Evolutionary conservation across 2,329 filamentous ascomycete species (phyloP).

Genomic region (Trichoderma sp.): DNA sequence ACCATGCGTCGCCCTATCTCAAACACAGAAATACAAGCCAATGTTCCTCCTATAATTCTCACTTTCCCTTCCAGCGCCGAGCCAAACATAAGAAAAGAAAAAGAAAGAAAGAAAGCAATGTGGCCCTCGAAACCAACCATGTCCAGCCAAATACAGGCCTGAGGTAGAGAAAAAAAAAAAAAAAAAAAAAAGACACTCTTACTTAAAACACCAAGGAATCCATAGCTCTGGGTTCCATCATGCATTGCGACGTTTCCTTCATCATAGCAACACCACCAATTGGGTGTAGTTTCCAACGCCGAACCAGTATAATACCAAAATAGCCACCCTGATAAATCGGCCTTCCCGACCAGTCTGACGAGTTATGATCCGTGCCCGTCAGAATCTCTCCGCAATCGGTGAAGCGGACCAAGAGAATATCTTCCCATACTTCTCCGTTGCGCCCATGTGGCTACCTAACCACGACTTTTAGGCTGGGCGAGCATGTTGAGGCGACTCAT

Average conservation of each 20-base stretch:
- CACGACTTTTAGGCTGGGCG: conserved; percentile 60
- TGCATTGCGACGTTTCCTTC: conserved; percentile 18
- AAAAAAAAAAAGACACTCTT: conserved; percentile 33
- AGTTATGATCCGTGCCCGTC: neutral
- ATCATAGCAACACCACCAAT: conserved; percentile 15
- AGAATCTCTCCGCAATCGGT: neutral
- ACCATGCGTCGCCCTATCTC: neutral
- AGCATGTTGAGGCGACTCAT: conserved; percentile 64
- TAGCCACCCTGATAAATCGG: neutral
- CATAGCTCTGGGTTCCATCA: conserved; percentile 12
- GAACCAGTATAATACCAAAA: neutral
- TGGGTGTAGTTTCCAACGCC: conserved; percentile 12
- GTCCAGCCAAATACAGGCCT: conserved; percentile 29
- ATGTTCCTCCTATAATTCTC: neutral
- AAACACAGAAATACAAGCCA: neutral
- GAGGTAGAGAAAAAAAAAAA: conserved; percentile 32
- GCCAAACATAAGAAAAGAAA: conserved; percentile 25
- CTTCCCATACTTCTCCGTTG: conserved; percentile 4
- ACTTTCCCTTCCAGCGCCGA: conserved; percentile 24
- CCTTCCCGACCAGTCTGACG: neutral
- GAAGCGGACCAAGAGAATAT: neutral
- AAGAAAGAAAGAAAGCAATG: conserved; percentile 26
- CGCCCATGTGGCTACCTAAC: conserved; percentile 35
- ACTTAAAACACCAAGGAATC: conserved; percentile 33
- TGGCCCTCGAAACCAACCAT: conserved; percentile 23